Conservation (phyloP, 202 grass and related monocot genomes). For the Alloteropsis angusta region DNA sequence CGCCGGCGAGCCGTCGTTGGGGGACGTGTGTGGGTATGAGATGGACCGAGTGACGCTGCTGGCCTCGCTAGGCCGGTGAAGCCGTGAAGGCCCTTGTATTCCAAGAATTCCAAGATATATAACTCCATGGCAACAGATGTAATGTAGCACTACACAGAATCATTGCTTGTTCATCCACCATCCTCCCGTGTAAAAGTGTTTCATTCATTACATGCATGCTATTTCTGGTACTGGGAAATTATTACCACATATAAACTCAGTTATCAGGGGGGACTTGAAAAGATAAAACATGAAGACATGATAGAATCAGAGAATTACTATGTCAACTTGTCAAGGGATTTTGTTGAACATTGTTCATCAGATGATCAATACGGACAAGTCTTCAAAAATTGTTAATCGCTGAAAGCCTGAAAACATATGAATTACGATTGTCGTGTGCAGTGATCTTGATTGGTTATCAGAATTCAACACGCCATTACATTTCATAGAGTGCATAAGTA, state of each 20-base stretch:
- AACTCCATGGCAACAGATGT: too few relatives aligned
- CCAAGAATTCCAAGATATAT: not conserved
- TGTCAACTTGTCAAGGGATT: not conserved
- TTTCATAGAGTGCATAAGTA: not conserved
- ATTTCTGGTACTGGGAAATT: not conserved
- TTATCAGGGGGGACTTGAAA: not conserved
- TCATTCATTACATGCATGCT: not conserved
- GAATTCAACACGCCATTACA: not conserved
- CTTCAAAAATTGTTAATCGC: not conserved
- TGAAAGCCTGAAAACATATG: not conserved
- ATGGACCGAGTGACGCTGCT: slow-evolving; percentile 13
- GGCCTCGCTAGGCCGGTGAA: not conserved
- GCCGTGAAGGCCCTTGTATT: not conserved
- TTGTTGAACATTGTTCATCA: not conserved
- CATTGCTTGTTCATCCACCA: not conserved
- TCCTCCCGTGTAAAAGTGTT: not conserved
- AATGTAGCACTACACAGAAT: too few relatives aligned
- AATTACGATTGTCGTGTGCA: not conserved
- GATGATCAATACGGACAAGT: not conserved
- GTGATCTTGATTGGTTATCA: not conserved
- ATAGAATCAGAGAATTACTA: not conserved
- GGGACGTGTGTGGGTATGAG: slow-evolving; percentile 25
- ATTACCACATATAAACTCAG: not conserved
- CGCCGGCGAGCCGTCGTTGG: not conserved
- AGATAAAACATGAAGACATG: too few relatives aligned